Evolutionary conservation across 2,329 filamentous ascomycete species (phyloP).

Genomic region (Didymella sp.): DNA sequence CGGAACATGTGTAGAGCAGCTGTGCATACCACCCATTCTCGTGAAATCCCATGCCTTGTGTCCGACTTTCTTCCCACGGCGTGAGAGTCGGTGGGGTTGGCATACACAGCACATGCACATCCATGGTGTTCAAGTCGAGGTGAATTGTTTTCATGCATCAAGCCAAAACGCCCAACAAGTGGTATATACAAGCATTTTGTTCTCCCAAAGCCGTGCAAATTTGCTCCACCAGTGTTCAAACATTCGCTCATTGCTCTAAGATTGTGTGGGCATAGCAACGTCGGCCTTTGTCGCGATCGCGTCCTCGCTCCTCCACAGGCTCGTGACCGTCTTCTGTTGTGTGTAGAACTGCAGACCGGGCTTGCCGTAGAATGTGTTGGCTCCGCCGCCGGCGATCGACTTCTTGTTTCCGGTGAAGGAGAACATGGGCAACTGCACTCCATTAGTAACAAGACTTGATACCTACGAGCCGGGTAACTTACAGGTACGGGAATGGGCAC

Average conservation of each 20-base stretch:
- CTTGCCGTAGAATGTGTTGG: slow-evolving; percentile 93
- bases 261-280: slow-evolving; percentile 83
- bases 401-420: slow-evolving; percentile 77
- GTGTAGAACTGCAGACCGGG: slow-evolving; percentile 95
- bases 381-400: slow-evolving; percentile 88
- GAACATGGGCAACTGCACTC: slow-evolving; percentile 62
- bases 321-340: slow-evolving; percentile 96
- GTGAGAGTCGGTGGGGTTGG: not conserved
- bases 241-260: not conserved
- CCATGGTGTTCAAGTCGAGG: not conserved
- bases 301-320: slow-evolving; percentile 86
- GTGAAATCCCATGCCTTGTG: too few species aligned
- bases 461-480: slow-evolving; percentile 22
- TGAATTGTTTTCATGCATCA: not conserved
- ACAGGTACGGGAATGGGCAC: slow-evolving; percentile 73
- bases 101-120: not conserved
- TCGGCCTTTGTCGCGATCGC: slow-evolving; percentile 83
- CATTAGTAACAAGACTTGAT: slow-evolving; percentile 14
- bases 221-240: not conserved
- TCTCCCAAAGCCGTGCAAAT: not conserved
- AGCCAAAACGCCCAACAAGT: not conserved
- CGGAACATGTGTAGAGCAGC: too few species aligned
- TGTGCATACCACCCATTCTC: too few species aligned
- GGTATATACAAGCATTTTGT: not conserved
- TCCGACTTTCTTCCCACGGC: too few species aligned